Base-by-base conservation (phyloP, 257 asterid genomes). In the Craterostigma plantagineum region DNA sequence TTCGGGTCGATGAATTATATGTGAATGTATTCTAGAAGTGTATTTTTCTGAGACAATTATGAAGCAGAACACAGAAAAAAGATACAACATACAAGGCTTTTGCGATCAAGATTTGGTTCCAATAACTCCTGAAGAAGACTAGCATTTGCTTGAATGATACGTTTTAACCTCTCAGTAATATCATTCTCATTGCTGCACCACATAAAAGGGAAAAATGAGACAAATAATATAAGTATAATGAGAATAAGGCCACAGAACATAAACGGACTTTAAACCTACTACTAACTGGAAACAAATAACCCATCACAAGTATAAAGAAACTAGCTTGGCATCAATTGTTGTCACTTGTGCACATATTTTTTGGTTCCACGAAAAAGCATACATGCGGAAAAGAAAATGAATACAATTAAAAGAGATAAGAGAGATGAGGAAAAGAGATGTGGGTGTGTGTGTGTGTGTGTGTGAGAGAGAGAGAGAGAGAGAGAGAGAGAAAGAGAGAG, bases 161-260 rank as follows among this genome's bases (percentile, higher is more conserved):
- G 66, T 40, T 74, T 76, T 38, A 87, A 74, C 63, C 93, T 68
- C 70, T 74, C 86, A 6, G 93, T 63, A 38, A 51, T 62, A 70
- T 87, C 98, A 61, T 87, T 82, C 77, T 87, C 98, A 61, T 82
- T 87, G 66, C 98, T 87, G 80, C 76, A 72, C 49, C 52, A 67
- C n/a, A n/a, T n/a, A n/a, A n/a, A n/a, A n/a, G n/a, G n/a, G n/a
- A n/a, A n/a, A n/a, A n/a, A n/a, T n/a, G n/a, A n/a, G n/a, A n/a
- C n/a, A n/a, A n/a, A n/a, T n/a, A n/a, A 33, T 42, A 38, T 18
- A 15, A 43, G 14, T 18, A 46, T 17, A 44, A 14, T 16, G 34
- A 10, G 23, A 43, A 34, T n/a, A n/a, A n/a, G n/a, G 11, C 37
- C 7, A 34, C 7, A 11, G 37, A 34, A 34, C 11, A 34, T 11